phyloP scores from a whole-genome alignment of 2,329 filamentous ascomycete species.

The Neurospora sp. region DNA sequence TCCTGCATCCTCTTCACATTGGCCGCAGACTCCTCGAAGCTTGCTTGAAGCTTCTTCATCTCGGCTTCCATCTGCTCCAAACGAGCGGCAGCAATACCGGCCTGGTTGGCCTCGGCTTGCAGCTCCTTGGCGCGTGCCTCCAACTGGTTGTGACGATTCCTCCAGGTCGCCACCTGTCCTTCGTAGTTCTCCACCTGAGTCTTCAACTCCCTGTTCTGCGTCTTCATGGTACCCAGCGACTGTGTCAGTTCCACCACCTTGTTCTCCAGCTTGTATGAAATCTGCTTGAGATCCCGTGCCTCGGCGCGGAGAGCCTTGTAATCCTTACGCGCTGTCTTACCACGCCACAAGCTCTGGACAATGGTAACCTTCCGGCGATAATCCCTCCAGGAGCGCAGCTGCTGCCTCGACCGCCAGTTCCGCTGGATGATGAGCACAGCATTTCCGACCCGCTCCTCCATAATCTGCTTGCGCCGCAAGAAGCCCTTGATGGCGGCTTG shows the following conservation, averaged over 20 bases:
- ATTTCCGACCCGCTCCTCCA: conserved; percentile 89
- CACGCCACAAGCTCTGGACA: conserved; percentile 88
- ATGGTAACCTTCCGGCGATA: conserved; percentile 85
- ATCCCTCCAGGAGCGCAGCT: conserved; percentile 72
- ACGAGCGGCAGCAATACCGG: conserved; percentile 86
- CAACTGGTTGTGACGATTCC: conserved; percentile 79
- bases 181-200: conserved; percentile 94
- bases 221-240: conserved; percentile 81
- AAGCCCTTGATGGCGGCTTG: conserved; percentile 89
- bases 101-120: conserved; percentile 94
- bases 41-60: conserved; percentile 82
- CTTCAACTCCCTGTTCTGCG: conserved; percentile 82
- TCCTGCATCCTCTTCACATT: conserved; percentile 94
- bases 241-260: conserved; percentile 99
- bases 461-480: conserved; percentile 78
- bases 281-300: conserved; percentile 96
- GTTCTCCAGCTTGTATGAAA: conserved; percentile 98
- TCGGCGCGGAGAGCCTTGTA: conserved; percentile 94
- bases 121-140: conserved; percentile 88
- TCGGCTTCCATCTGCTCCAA: conserved; percentile 89
- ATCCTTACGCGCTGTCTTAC: conserved; percentile 64
- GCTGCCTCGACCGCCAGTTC: conserved; percentile 72
- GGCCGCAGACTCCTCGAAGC: conserved; percentile 78
- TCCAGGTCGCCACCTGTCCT: conserved; percentile 90
- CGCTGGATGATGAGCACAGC: conserved; percentile 86